A percentile compares a stretch with the other conserved stretches of the same genome.
These are phyloP conservation scores for Colletotrichum echinochloae DNA, from an alignment of 2,329 filamentous ascomycete species.

Conservation along the genomic window DNA sequence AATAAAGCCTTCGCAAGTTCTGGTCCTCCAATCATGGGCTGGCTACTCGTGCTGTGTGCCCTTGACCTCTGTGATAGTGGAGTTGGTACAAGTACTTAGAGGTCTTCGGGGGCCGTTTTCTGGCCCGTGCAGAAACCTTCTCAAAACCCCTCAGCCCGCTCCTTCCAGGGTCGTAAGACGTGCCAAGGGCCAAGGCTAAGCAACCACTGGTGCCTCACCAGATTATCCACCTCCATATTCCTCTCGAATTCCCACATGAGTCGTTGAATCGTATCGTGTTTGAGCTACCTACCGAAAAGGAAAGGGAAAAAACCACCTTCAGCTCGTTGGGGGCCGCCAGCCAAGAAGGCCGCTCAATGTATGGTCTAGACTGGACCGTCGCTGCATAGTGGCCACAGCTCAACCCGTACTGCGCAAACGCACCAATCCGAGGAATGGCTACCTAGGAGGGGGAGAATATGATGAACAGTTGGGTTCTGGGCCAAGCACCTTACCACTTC, in stretches of 20 bases:
- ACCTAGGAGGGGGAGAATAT: background rate
- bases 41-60: background rate
- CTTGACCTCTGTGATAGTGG: constrained; percentile 25
- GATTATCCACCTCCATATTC: background rate
- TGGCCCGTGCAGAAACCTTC: constrained; percentile 58
- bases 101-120: constrained; percentile 2
- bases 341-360: background rate
- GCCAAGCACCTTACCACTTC: background rate
- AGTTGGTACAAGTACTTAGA: constrained; percentile 53
- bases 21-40: background rate
- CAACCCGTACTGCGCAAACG: background rate
- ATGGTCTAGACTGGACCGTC: background rate
- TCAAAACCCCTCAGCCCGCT: constrained; percentile 61
- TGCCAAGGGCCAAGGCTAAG: background rate
- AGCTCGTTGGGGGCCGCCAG: background rate
- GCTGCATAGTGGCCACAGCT: background rate
- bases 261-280: background rate
- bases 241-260: background rate
- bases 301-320: background rate
- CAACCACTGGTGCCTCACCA: background rate
- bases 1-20: constrained; percentile 18
- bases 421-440: background rate
- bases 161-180: constrained; percentile 28
- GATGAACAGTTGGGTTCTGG: background rate
- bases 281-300: background rate